Percentiles rank a stretch among this genome's conserved stretches.
These are phyloP conservation scores for Fomitopsis serialis DNA, from an alignment of 768 basidiomycete species.

Conservation along the genomic window DNA sequence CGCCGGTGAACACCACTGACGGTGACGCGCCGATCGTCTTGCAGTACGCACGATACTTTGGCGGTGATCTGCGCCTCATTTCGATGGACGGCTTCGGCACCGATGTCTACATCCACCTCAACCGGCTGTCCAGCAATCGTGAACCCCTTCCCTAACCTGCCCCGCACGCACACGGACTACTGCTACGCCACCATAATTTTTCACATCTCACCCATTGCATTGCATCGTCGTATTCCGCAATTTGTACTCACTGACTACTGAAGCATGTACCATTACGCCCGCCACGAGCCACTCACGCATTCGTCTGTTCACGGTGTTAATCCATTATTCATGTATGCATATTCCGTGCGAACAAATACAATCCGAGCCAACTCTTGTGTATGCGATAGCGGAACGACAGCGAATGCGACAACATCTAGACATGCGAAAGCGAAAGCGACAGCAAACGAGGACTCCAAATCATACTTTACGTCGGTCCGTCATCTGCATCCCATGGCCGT, in stretches of 20 bases:
- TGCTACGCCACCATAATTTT: neutral
- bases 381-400: neutral
- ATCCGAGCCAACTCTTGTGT: neutral
- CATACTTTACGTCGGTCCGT: neutral
- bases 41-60: constrained; percentile 93
- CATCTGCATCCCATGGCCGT: constrained; percentile 11
- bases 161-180: neutral
- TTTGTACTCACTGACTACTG: neutral
- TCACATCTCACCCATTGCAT: neutral
- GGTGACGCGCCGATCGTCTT: constrained; percentile 1
- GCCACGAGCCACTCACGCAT: neutral
- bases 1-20: neutral
- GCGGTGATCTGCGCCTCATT: constrained; percentile 87
- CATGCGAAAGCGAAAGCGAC: no score
- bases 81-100: constrained; percentile 99
- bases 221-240: neutral
- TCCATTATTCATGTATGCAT: neutral
- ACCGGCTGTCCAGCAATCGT: constrained; percentile 75
- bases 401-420: neutral
- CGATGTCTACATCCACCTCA: constrained; percentile 90
- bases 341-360: neutral
- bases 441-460: no score
- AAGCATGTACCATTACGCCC: neutral
- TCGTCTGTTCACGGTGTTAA: neutral
- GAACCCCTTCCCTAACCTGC: constrained; percentile 60